These are phyloP conservation scores for Somion occarium DNA, from an alignment of 1,284 basidiomycete species.

Conservation along the genomic window DNA sequence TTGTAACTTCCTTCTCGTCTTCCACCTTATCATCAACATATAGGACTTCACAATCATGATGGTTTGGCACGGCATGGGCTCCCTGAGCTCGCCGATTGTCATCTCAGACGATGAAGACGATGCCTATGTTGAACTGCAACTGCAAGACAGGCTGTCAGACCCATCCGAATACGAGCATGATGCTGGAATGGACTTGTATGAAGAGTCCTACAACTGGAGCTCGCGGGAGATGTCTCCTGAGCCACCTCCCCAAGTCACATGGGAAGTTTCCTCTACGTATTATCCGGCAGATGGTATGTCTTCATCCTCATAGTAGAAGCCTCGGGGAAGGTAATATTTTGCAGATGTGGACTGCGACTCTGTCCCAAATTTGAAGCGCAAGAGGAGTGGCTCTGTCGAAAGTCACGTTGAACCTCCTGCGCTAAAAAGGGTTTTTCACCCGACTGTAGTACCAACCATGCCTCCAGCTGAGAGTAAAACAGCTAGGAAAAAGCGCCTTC, in stretches of 20 bases:
- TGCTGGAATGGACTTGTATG: neutral
- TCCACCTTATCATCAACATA: neutral
- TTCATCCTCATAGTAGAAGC: neutral
- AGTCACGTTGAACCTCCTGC: neutral
- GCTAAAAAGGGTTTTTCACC: neutral
- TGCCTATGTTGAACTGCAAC: constrained; percentile 23
- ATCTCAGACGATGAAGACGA: constrained; percentile 40
- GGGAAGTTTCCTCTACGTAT: neutral
- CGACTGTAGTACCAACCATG: neutral
- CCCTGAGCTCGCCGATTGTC: constrained; percentile 33
- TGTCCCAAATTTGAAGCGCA: constrained; percentile 15
- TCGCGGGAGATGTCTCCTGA: too few species aligned
- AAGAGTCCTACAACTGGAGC: neutral
- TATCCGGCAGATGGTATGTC: neutral
- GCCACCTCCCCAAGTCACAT: neutral
- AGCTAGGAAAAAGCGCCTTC: constrained; percentile 19
- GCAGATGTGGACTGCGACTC: neutral
- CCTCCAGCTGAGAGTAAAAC: constrained; percentile 12
- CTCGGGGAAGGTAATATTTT: neutral
- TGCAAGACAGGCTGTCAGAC: constrained; percentile 16
- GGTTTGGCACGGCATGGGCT: constrained; percentile 21
- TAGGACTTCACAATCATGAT: neutral
- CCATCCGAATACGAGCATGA: constrained; percentile 2
- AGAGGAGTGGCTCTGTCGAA: constrained; percentile 7
- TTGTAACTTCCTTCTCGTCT: too few species aligned